A percentile compares a stretch with the other conserved stretches of the same genome.
phyloP scores from a whole-genome alignment of 1,284 basidiomycete species.

The Schizophyllum commune region DNA sequence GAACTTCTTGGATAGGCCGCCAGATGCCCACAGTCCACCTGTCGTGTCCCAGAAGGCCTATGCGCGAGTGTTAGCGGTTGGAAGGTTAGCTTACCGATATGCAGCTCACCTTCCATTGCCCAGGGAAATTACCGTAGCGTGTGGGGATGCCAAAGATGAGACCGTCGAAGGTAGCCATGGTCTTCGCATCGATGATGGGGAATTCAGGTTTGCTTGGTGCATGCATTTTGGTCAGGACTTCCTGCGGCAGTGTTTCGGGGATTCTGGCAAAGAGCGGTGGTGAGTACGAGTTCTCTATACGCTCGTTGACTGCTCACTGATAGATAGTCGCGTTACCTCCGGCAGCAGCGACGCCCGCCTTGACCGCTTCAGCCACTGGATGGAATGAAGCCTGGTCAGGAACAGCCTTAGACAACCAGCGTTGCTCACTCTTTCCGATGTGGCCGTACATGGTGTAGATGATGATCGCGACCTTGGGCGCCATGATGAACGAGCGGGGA shows the following conservation, averaged over 20 bases:
- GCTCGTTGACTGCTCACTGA: slow-evolving; percentile 41
- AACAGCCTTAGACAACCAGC: not conserved
- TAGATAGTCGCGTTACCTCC: slow-evolving; percentile 70
- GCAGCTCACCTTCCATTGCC: slow-evolving; percentile 49
- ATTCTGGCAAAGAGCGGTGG: slow-evolving; percentile 35
- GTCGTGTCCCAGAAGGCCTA: slow-evolving; percentile 79
- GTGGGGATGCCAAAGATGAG: slow-evolving; percentile 75
- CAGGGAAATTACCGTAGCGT: slow-evolving; percentile 63
- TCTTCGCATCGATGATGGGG: slow-evolving; percentile 61
- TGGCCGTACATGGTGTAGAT: slow-evolving; percentile 84
- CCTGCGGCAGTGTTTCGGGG: slow-evolving; percentile 74
- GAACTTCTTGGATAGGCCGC: slow-evolving; percentile 75
- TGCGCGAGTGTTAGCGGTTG: not conserved
- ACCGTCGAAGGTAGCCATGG: slow-evolving; percentile 60
- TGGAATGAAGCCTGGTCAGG: not conserved
- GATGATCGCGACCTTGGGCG: slow-evolving; percentile 68
- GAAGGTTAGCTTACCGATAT: not conserved
- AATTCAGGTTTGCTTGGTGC: slow-evolving; percentile 67
- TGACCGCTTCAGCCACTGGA: slow-evolving; percentile 71
- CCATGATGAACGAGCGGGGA: not conserved
- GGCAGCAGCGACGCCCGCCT: slow-evolving; percentile 59
- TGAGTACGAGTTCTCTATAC: not conserved
- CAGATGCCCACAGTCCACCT: slow-evolving; percentile 68
- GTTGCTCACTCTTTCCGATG: slow-evolving; percentile 52
- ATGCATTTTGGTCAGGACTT: slow-evolving; percentile 69